These are phyloP conservation scores for Xanthoconium stramineum DNA, from an alignment of 768 basidiomycete species.

Conservation along the genomic window DNA sequence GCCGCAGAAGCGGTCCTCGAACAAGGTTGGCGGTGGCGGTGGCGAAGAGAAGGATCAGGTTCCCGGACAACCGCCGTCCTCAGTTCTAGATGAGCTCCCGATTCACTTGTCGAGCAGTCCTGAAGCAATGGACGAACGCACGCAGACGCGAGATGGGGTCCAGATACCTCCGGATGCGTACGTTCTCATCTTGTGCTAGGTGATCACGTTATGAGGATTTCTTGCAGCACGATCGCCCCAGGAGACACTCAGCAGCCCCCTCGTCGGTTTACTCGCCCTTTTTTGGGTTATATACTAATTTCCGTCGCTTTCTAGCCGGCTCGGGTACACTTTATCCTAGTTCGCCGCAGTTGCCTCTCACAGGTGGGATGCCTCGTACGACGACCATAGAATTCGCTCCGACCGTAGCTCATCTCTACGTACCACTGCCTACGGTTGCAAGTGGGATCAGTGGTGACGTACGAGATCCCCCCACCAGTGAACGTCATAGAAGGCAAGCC, in stretches of 20 bases:
- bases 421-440: slow-evolving; percentile 22
- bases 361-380: slow-evolving; percentile 35
- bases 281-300: neutral
- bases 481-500: slow-evolving; percentile 4
- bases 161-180: slow-evolving; percentile 6
- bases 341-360: slow-evolving; percentile 3
- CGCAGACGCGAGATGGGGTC: neutral
- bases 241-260: neutral
- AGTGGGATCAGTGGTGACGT: slow-evolving; percentile 25
- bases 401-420: slow-evolving; percentile 25
- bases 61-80: slow-evolving; percentile 2
- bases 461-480: slow-evolving; percentile 1
- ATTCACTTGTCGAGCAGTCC: neutral
- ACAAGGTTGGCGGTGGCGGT: slow-evolving; percentile 1
- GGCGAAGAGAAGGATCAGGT: slow-evolving; percentile 1
- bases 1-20: slow-evolving; percentile 20
- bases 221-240: slow-evolving; percentile 37
- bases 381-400: slow-evolving; percentile 54
- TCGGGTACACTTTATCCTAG: neutral
- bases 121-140: neutral
- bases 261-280: slow-evolving; percentile 9
- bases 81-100: neutral
- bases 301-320: slow-evolving; percentile 7
- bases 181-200: neutral
- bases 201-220: slow-evolving; percentile 7